These are phyloP conservation scores for Citrus hindsii DNA, from an alignment of 345 rosid species.

Conservation along the genomic window DNA sequence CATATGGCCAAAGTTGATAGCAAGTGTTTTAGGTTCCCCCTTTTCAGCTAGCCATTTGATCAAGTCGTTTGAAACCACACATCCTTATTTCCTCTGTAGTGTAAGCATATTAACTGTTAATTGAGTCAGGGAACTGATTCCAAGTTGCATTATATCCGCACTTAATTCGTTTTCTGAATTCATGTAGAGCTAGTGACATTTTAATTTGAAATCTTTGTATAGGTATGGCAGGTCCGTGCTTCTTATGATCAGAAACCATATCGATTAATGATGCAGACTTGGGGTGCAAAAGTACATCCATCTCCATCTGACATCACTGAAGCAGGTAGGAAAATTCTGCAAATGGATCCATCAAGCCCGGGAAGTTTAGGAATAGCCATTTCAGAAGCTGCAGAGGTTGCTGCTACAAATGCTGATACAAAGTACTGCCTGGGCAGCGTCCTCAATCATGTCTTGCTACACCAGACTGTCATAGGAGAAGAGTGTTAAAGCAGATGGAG, in stretches of 20 bases:
- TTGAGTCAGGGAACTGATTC: background rate
- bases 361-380: conserved; percentile 98
- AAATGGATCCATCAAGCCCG: conserved; percentile 59
- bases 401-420: conserved; percentile 61
- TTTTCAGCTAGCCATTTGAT: background rate
- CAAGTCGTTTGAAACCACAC: background rate
- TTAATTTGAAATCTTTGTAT: background rate
- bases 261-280: conserved; percentile 97
- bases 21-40: no score
- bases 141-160: background rate
- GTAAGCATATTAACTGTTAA: no score
- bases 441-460: conserved; percentile 85
- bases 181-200: background rate
- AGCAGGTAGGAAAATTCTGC: conserved; percentile 68
- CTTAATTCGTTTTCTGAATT: no score
- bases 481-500: conserved; percentile 89
- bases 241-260: conserved; percentile 93
- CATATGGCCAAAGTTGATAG: no score
- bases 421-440: conserved; percentile 94
- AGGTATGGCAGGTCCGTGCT: conserved; percentile 99
- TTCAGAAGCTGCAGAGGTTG: conserved; percentile 95
- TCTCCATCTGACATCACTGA: conserved; percentile 75
- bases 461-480: conserved; percentile 92
- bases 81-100: background rate
- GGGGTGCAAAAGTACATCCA: conserved; percentile 96